Base-by-base conservation (phyloP, 2,329 filamentous ascomycete genomes). In the Teratosphaeria destructans region DNA sequence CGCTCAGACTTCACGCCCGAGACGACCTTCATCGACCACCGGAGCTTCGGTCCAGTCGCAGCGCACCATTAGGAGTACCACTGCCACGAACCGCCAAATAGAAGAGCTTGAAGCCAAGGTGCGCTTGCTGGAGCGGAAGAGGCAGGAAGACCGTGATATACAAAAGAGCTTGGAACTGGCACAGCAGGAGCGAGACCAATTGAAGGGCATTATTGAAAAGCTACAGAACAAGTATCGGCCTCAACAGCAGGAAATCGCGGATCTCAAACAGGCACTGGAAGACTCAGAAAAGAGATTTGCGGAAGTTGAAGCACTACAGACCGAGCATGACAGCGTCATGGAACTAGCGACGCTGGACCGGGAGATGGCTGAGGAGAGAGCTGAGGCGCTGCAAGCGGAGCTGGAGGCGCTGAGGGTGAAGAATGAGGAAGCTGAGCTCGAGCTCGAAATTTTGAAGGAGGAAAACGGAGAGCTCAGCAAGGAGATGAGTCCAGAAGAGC, bases 361-460 rank as follows among this genome's bases (percentile, higher is more conserved):
- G 53, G 93, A 99, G 73, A 95, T 97, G 89, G 94, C 94, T 0
- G 92, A 99, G 73, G 93, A 96, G 74, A 90, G 86, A 52, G 87
- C 89, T 0, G 94, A 97, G 65, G 85, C 87, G 19, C 79, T 88
- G 56, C 94, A 91, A 71, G 81, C 83, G 1, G 92, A 99, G 70
- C 77, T 95, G 27, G 89, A 95, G 43, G 81, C 84, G 2, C 73
- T 95, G 57, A 89, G 90, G 68, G 77, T 83, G 60, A 90, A 86
- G 69, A 76, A 85, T 1, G 92, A 97, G 72, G 92, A 97, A 72
- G 78, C 95, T 7, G 86, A 94, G 67, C 78, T 96, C 10, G 93
- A 99, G 71, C 81, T 93, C 0, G 93, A 97, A 53, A 86, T 97
- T 43, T 75, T 96, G 14, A 82, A 85, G 47, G 90, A 94, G 66